Percentiles rank a stretch among this genome's conserved stretches.
phyloP scores from a whole-genome alignment of 352 stramenopile genomes.

The Stramenopiles sp. region DNA sequence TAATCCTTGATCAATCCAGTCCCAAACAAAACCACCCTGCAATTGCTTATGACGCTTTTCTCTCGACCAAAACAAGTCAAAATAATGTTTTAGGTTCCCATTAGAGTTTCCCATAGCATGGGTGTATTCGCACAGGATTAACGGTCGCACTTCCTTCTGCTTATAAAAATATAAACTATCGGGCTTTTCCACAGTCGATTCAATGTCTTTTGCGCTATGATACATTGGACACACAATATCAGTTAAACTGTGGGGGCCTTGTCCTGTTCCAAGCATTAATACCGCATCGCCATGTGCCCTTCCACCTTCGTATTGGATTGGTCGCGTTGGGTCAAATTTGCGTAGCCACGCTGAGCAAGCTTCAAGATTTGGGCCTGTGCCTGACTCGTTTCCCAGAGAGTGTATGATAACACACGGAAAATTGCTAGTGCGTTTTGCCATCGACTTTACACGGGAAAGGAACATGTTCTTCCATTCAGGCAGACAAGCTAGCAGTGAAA shows the following conservation, averaged over 20 bases:
- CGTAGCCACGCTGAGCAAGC: slow-evolving; percentile 18
- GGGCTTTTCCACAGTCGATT: not conserved
- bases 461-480: slow-evolving; percentile 26
- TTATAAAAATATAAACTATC: not conserved
- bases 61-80: slow-evolving; percentile 37
- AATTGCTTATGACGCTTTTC: slow-evolving; percentile 22
- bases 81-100: slow-evolving; percentile 51
- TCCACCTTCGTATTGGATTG: slow-evolving; percentile 33
- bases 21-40: slow-evolving; percentile 67
- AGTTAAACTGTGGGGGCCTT: slow-evolving; percentile 23
- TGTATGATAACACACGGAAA: slow-evolving; percentile 42
- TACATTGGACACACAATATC: slow-evolving; percentile 55
- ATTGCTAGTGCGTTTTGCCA: slow-evolving; percentile 39
- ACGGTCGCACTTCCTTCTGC: slow-evolving; percentile 29
- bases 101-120: slow-evolving; percentile 66
- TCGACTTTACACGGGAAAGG: slow-evolving; percentile 30
- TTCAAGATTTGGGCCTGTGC: slow-evolving; percentile 25
- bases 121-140: slow-evolving; percentile 60
- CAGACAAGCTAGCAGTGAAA: slow-evolving; percentile 21
- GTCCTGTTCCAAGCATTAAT: not conserved
- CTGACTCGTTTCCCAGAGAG: slow-evolving; percentile 42
- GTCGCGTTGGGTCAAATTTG: slow-evolving; percentile 14
- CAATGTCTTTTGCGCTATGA: not conserved
- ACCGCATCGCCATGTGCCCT: slow-evolving; percentile 21
- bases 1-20: slow-evolving; percentile 61